A percentile compares a stretch with the other conserved stretches of the same genome.
Evolutionary conservation across 805 yeast genomes (phyloP).

Genomic region (Cyberlindnera maritima): DNA sequence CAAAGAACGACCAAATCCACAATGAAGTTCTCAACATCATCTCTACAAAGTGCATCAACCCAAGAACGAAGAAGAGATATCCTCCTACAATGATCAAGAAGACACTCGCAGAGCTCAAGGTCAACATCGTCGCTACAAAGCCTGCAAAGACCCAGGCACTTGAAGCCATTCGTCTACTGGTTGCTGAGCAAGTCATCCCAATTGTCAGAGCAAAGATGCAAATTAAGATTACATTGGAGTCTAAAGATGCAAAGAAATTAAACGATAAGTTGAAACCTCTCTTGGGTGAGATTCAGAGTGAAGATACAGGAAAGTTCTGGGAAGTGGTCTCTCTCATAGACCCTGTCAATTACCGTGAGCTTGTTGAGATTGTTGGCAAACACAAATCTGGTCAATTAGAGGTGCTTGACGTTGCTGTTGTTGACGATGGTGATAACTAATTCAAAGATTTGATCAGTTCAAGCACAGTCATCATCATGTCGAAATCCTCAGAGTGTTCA

Average conservation of each 20-base stretch:
- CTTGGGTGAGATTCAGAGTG: conserved; percentile 41
- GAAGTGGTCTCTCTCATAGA: conserved; percentile 71
- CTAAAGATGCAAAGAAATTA: conserved; percentile 48
- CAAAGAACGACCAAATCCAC: conserved; percentile 66
- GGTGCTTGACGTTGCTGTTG: conserved; percentile 85
- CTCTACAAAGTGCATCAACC: conserved; percentile 89
- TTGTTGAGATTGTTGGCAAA: conserved; percentile 55
- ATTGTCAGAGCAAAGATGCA: conserved; percentile 95
- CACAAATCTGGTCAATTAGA: conserved; percentile 67
- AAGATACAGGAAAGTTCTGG: conserved; percentile 45
- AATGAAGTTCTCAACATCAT: conserved; percentile 82
- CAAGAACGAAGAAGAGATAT: conserved; percentile 83
- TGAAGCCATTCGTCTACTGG: conserved; percentile 80
- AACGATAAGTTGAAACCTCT: conserved; percentile 41
- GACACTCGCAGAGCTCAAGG: conserved; percentile 72
- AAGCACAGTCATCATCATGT: conserved; percentile 17
- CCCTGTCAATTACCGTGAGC: conserved; percentile 75
- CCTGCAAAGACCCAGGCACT: conserved; percentile 86
- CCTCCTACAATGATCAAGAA: conserved; percentile 95
- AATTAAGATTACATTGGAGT: conserved; percentile 58
- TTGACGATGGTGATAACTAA: conserved; percentile 50
- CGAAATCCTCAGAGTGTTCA: conserved; percentile 13
- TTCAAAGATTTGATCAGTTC: conserved; percentile 12
- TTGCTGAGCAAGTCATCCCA: conserved; percentile 80
- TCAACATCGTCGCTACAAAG: conserved; percentile 69